phyloP scores from a whole-genome alignment of 805 yeast genomes.

The Torulaspora indica region DNA sequence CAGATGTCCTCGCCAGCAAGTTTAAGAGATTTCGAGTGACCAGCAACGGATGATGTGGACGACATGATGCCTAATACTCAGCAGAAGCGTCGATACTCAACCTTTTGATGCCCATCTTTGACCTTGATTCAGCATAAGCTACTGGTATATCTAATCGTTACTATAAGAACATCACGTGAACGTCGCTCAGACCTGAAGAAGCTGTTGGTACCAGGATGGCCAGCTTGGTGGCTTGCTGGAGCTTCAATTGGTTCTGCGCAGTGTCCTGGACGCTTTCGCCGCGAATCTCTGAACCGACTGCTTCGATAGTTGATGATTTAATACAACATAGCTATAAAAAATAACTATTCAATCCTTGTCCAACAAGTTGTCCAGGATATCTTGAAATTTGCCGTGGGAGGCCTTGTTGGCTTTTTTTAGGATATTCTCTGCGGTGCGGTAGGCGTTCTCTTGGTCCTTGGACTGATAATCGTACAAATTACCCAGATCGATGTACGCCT shows the following conservation, averaged over 20 bases:
- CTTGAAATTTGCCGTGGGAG: slow-evolving; percentile 68
- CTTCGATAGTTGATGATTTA: too few relatives aligned
- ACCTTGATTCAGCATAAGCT: not conserved
- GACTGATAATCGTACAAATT: slow-evolving; percentile 64
- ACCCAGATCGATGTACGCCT: slow-evolving; percentile 75
- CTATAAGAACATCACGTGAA: not conserved
- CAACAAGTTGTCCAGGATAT: slow-evolving; percentile 52
- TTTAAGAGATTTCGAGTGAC: slow-evolving; percentile 27
- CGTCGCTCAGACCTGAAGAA: not conserved
- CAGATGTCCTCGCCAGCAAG: slow-evolving; percentile 82
- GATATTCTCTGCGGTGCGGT: slow-evolving; percentile 63
- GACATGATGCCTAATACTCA: slow-evolving; percentile 5
- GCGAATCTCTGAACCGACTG: too few relatives aligned
- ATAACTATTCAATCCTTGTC: slow-evolving; percentile 14
- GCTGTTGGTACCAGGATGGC: not conserved
- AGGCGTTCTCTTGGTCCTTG: slow-evolving; percentile 60
- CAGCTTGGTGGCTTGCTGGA: too few relatives aligned
- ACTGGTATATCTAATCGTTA: not conserved
- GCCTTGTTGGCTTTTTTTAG: slow-evolving; percentile 72
- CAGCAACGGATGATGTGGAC: slow-evolving; percentile 7
- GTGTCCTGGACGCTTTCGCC: too few relatives aligned
- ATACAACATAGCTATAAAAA: not conserved
- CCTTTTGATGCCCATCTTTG: not conserved
- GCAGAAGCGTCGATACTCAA: not conserved
- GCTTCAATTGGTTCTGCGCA: too few relatives aligned